Evolutionary conservation across 371 early-diverging fungal species (phyloP).

Genomic region (Mucor piriformis): DNA sequence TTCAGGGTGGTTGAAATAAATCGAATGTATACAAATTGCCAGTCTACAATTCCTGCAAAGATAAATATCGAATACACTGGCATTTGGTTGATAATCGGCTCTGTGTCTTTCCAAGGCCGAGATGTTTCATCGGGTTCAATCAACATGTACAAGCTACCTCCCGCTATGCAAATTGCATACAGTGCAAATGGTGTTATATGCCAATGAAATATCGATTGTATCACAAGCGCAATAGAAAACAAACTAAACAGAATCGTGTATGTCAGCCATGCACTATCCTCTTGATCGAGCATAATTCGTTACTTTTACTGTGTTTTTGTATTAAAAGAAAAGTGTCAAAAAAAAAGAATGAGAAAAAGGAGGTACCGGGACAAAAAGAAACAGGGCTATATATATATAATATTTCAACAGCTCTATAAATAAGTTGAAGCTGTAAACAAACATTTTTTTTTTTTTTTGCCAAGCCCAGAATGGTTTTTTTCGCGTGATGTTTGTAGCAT

Average conservation of each 20-base stretch:
- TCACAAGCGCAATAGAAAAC: not conserved
- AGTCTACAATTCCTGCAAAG: constrained; percentile 30
- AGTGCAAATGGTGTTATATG: constrained; percentile 16
- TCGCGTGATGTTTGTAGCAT: no score
- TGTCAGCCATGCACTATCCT: constrained; percentile 4
- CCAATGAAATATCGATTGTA: constrained; percentile 10
- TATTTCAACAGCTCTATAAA: not conserved
- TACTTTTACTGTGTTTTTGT: not conserved
- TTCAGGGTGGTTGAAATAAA: constrained; percentile 20
- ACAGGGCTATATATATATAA: not conserved
- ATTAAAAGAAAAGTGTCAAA: not conserved
- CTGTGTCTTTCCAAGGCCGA: constrained; percentile 17
- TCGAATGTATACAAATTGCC: constrained; percentile 31
- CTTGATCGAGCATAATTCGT: constrained; percentile 13
- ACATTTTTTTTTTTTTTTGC: not conserved
- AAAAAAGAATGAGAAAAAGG: not conserved
- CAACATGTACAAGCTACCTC: constrained; percentile 1
- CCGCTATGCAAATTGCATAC: not conserved
- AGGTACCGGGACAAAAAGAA: not conserved
- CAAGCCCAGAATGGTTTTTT: constrained; percentile 2
- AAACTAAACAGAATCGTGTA: constrained; percentile 10
- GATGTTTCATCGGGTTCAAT: not conserved
- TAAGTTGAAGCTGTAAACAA: not conserved
- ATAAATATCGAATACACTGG: constrained; percentile 32
- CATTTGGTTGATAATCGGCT: constrained; percentile 26